A percentile compares a stretch with the other conserved stretches of the same genome.
These are phyloP conservation scores for Phytophthora brassicae DNA, from an alignment of 352 stramenopile genomes.

Conservation along the genomic window DNA sequence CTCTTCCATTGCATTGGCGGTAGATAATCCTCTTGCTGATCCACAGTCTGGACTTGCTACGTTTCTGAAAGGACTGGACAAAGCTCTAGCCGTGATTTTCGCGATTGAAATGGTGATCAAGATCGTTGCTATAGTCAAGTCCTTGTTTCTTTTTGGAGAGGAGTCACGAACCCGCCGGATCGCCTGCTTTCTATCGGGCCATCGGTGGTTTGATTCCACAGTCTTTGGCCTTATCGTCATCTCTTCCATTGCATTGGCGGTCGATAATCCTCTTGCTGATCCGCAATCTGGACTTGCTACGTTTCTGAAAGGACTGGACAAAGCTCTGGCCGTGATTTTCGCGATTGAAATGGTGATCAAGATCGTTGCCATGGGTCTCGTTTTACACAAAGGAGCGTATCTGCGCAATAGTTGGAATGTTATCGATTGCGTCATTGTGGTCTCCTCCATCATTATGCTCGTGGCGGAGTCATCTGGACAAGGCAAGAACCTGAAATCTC, in stretches of 20 bases:
- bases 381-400: conserved; percentile 74
- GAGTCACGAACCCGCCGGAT: conserved; percentile 40
- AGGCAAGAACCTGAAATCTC: conserved; percentile 60
- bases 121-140: conserved; percentile 61
- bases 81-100: conserved; percentile 80
- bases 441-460: conserved; percentile 77
- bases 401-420: conserved; percentile 88
- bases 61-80: conserved; percentile 69
- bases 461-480: conserved; percentile 45
- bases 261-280: conserved; percentile 85
- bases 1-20: conserved; percentile 79
- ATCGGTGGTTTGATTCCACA: conserved; percentile 78
- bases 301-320: conserved; percentile 69
- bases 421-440: conserved; percentile 87
- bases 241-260: conserved; percentile 79
- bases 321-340: conserved; percentile 80
- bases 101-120: conserved; percentile 89
- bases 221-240: conserved; percentile 85
- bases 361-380: conserved; percentile 82
- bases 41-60: conserved; percentile 40
- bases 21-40: conserved; percentile 85
- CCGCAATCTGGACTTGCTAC: conserved; percentile 40
- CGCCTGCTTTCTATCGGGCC: conserved; percentile 52
- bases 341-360: conserved; percentile 89
- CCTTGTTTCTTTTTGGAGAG: conserved; percentile 56